A percentile compares a stretch with the other conserved stretches of the same genome.
phyloP scores from a whole-genome alignment of 768 basidiomycete species.

The Agaricus subrufescens region DNA sequence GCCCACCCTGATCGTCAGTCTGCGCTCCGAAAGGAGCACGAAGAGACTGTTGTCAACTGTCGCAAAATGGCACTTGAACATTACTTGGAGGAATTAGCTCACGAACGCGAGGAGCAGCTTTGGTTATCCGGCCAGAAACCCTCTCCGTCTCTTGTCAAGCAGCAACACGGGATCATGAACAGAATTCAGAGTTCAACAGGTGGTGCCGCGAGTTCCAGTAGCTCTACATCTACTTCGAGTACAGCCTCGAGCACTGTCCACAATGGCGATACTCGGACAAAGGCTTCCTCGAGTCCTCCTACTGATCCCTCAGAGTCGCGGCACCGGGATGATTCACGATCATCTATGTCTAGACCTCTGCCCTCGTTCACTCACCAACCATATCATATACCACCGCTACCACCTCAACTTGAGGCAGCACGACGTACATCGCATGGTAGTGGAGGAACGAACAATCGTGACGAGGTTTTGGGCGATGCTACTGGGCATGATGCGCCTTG shows the following conservation, averaged over 20 bases:
- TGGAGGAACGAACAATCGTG: constrained; percentile 1
- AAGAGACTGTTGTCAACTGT: constrained; percentile 37
- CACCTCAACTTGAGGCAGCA: constrained; percentile 7
- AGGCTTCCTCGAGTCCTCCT: neutral
- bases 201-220: constrained; percentile 4
- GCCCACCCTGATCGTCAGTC: constrained; percentile 28
- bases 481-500: neutral
- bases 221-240: constrained; percentile 10
- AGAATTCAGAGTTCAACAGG: constrained; percentile 32
- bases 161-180: constrained; percentile 42
- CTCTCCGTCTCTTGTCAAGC: constrained; percentile 24
- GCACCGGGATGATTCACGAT: neutral
- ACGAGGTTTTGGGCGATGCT: neutral
- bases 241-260: neutral
- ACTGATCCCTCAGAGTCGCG: neutral
- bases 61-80: constrained; percentile 40
- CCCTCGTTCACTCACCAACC: neutral
- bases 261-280: neutral
- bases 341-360: neutral
- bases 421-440: constrained; percentile 7
- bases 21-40: constrained; percentile 31
- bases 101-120: constrained; percentile 45
- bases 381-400: constrained; percentile 5
- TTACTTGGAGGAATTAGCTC: constrained; percentile 37
- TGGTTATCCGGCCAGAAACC: constrained; percentile 37